phyloP scores from a whole-genome alignment of 306 rosid species.

The Vigna mungo region DNA sequence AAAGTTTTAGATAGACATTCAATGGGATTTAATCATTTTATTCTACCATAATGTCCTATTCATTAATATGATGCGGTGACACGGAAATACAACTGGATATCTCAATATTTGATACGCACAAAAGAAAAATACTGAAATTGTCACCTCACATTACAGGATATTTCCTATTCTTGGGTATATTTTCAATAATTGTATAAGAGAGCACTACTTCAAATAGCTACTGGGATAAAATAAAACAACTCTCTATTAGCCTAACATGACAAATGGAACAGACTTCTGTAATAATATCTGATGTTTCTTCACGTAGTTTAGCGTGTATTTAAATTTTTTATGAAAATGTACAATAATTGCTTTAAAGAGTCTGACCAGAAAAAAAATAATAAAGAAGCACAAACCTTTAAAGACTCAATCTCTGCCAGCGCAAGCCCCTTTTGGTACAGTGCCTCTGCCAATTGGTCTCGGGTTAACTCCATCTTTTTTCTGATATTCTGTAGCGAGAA shows the following conservation, averaged over 20 bases:
- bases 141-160: neutral
- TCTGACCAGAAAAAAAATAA: slow-evolving; percentile 34
- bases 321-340: slow-evolving; percentile 9
- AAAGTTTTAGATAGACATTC: neutral
- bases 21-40: neutral
- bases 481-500: slow-evolving; percentile 60
- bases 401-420: slow-evolving; percentile 71
- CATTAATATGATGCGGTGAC: neutral
- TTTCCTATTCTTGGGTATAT: slow-evolving; percentile 22
- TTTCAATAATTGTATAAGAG: slow-evolving; percentile 7
- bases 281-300: slow-evolving; percentile 20
- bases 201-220: slow-evolving; percentile 21
- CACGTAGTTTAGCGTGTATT: slow-evolving; percentile 20
- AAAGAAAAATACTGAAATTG: neutral
- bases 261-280: slow-evolving; percentile 13
- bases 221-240: slow-evolving; percentile 36
- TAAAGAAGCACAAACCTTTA: slow-evolving; percentile 62
- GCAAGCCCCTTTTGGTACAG: slow-evolving; percentile 93
- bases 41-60: no score
- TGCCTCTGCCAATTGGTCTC: slow-evolving; percentile 90
- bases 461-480: slow-evolving; percentile 86
- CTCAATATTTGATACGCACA: neutral
- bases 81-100: neutral
- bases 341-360: slow-evolving; percentile 13
- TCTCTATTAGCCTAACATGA: slow-evolving; percentile 26